Evolutionary conservation across 148 eudicot species (phyloP).

Genomic region (Rheum nobile): DNA sequence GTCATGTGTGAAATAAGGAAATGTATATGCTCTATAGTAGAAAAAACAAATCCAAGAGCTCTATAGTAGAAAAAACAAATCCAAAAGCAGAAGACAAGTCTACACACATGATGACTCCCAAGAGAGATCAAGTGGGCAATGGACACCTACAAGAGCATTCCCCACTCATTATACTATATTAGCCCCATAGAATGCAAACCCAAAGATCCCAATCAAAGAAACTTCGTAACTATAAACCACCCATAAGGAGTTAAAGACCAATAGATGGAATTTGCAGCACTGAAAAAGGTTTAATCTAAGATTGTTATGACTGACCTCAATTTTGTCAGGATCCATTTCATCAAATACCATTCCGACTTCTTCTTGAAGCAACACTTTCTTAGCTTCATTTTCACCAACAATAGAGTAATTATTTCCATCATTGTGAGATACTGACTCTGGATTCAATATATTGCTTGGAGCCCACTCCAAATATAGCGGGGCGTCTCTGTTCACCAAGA

Average conservation of each 20-base stretch:
- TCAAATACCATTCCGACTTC: slow-evolving; percentile 35
- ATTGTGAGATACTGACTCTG: slow-evolving; percentile 15
- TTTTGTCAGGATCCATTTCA: slow-evolving; percentile 74
- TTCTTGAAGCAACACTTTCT: slow-evolving; percentile 49
- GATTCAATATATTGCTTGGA: slow-evolving; percentile 56
- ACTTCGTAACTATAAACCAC: background rate
- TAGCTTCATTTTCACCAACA: slow-evolving; percentile 45
- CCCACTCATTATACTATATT: background rate
- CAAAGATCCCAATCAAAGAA: background rate
- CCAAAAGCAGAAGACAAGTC: background rate
- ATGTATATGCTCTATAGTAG: background rate
- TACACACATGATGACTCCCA: background rate
- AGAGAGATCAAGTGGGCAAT: background rate
- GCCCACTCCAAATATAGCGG: slow-evolving; percentile 96
- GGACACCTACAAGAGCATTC: background rate
- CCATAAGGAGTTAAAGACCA: background rate
- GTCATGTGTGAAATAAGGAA: background rate
- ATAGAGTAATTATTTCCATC: slow-evolving; percentile 18
- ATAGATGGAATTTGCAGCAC: background rate
- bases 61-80: background rate
- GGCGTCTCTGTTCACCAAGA: slow-evolving; percentile 44
- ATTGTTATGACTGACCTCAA: slow-evolving; percentile 49
- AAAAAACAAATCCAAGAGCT: background rate
- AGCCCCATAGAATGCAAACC: background rate
- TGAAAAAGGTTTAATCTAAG: background rate